These are phyloP conservation scores for Penicillium sp. DNA, from an alignment of 2,329 filamentous ascomycete genomes.

Conservation along the genomic window DNA sequence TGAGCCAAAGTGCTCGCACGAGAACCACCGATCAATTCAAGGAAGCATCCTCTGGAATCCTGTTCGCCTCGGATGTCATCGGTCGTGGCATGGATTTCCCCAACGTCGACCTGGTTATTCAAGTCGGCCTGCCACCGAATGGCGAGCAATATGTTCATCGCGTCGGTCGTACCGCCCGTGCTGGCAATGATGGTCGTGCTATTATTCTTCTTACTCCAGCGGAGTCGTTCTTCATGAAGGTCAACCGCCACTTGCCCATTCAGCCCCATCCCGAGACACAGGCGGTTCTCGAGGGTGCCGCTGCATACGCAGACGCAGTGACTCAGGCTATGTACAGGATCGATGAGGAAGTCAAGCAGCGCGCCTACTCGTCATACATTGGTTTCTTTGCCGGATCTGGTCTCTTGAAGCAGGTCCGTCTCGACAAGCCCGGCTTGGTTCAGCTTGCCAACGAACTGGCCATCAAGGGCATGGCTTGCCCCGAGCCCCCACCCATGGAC, in stretches of 20 bases:
- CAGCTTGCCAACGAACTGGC: conserved; percentile 44
- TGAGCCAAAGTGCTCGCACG: conserved; percentile 71
- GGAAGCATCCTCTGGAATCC: conserved; percentile 48
- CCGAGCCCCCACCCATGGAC: conserved; percentile 43
- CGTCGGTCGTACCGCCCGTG: conserved; percentile 68
- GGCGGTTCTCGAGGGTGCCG: conserved; percentile 43
- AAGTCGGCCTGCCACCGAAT: conserved; percentile 55
- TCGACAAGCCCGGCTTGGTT: conserved; percentile 41
- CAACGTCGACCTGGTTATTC: conserved; percentile 54
- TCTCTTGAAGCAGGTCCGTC: conserved; percentile 36
- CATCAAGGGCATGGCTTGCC: conserved; percentile 42
- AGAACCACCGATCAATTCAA: conserved; percentile 51
- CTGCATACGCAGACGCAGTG: conserved; percentile 37
- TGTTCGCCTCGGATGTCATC: conserved; percentile 55
- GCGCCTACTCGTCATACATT: conserved; percentile 43
- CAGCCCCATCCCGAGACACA: conserved; percentile 50
- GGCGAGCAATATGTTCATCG: conserved; percentile 55
- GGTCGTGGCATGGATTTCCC: conserved; percentile 58
- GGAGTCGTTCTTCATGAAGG: conserved; percentile 56
- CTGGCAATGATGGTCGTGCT: conserved; percentile 56
- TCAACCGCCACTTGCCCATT: conserved; percentile 56
- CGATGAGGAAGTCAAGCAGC: conserved; percentile 40
- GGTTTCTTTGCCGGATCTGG: conserved; percentile 42
- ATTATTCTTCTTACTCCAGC: conserved; percentile 57
- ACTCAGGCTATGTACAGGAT: conserved; percentile 33